Percentiles rank a stretch among this genome's conserved stretches.
Conservation (phyloP, 2,329 filamentous ascomycete species). For the Diaporthe aspalathi region DNA sequence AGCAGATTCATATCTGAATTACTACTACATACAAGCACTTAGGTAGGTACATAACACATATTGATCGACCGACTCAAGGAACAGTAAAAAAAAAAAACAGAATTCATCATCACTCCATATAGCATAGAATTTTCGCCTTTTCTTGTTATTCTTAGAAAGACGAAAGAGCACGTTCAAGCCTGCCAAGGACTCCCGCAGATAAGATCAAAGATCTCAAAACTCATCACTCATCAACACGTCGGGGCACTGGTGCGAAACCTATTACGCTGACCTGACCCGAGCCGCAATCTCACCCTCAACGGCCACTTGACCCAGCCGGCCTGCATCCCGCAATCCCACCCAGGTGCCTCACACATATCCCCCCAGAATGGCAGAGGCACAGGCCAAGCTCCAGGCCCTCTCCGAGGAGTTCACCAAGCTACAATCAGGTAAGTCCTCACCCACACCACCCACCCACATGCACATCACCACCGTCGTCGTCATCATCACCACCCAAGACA, state of each 20-base stretch:
- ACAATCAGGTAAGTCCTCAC: slow-evolving; percentile 74
- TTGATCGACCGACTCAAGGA: no score
- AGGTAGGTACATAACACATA: no score
- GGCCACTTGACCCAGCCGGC: neutral
- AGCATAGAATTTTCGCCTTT: no score
- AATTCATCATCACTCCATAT: no score
- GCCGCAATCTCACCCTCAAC: neutral
- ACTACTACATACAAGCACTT: no score
- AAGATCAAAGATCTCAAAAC: slow-evolving; percentile 17
- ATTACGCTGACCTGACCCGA: neutral
- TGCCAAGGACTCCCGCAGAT: slow-evolving; percentile 3
- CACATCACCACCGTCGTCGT: neutral
- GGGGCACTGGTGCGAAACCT: neutral
- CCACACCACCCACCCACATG: no score
- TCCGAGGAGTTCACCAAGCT: slow-evolving; percentile 90
- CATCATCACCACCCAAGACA: neutral
- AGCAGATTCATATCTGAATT: no score
- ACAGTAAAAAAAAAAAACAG: no score
- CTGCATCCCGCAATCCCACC: neutral
- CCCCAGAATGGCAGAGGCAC: slow-evolving; percentile 74
- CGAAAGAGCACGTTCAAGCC: neutral
- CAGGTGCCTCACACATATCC: neutral
- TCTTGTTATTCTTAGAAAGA: no score
- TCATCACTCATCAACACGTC: slow-evolving; percentile 10
- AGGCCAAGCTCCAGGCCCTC: slow-evolving; percentile 82